Percentiles rank a stretch among this genome's conserved stretches.
Evolutionary conservation across 768 basidiomycete genomes (phyloP).

Genomic region (Tulasnella sp.): DNA sequence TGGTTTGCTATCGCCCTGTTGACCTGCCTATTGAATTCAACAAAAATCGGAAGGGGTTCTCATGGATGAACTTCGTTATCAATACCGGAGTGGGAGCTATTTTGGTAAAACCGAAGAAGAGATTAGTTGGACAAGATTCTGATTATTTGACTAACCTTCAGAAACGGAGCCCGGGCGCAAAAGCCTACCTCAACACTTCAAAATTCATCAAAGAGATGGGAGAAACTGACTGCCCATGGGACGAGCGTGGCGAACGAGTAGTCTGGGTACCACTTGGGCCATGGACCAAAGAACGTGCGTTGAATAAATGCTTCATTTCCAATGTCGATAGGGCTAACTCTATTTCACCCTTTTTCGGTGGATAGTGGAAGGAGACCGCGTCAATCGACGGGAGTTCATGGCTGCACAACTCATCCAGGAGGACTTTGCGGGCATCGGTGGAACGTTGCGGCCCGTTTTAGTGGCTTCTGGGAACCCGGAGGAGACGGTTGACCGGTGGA

Average conservation of each 20-base stretch:
- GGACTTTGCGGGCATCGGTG: not conserved
- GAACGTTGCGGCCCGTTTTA: not conserved
- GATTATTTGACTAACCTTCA: not conserved
- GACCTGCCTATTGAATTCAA: not conserved
- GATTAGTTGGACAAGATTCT: too few species aligned
- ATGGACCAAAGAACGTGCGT: not conserved
- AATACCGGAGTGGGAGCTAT: not conserved
- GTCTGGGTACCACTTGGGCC: not conserved
- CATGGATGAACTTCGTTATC: not conserved
- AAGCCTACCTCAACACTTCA: not conserved
- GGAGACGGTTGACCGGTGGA: conserved; percentile 9
- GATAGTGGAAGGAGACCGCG: not conserved
- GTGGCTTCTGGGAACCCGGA: conserved; percentile 15
- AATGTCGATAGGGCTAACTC: too few species aligned
- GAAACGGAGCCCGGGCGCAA: not conserved
- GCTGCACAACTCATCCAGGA: not conserved
- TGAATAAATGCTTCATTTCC: not conserved
- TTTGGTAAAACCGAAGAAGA: not conserved
- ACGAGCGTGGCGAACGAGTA: not conserved
- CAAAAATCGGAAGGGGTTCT: not conserved
- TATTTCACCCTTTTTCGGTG: not conserved
- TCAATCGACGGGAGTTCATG: not conserved
- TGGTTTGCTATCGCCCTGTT: not conserved
- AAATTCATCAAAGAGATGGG: conserved; percentile 2
- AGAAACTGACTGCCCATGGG: not conserved